Conservation (phyloP, 2,329 filamentous ascomycete genomes). For the Trematosphaeria pertusa region DNA sequence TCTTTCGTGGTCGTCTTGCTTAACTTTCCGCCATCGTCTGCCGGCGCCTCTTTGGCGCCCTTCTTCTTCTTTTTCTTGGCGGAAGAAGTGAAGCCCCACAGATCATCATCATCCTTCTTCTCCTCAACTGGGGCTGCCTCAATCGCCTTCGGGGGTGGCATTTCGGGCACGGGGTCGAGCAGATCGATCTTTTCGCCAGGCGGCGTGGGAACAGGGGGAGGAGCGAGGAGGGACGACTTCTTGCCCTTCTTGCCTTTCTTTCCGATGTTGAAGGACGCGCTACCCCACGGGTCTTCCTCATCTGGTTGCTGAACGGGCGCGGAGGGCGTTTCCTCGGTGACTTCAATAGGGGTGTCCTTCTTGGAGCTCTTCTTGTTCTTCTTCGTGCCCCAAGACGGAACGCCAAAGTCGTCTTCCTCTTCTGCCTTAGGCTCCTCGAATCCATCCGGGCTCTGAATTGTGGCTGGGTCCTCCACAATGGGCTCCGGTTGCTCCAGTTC, state of each 20-base stretch:
- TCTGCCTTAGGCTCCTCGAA: slow-evolving; percentile 59
- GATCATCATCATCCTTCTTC: slow-evolving; percentile 52
- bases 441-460: slow-evolving; percentile 53
- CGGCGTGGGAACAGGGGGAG: slow-evolving; percentile 56
- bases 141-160: slow-evolving; percentile 62
- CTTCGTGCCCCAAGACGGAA: slow-evolving; percentile 63
- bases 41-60: slow-evolving; percentile 31
- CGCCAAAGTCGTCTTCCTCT: slow-evolving; percentile 62
- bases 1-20: slow-evolving; percentile 37
- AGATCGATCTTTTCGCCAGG: slow-evolving; percentile 56
- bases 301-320: slow-evolving; percentile 54
- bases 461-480: slow-evolving; percentile 33
- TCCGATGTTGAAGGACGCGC: slow-evolving; percentile 48
- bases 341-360: slow-evolving; percentile 49
- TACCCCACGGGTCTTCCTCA: slow-evolving; percentile 48
- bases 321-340: slow-evolving; percentile 48
- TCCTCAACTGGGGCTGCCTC: slow-evolving; percentile 46
- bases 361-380: slow-evolving; percentile 44
- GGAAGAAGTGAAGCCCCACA: slow-evolving; percentile 30
- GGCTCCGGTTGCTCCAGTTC: slow-evolving; percentile 39
- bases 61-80: slow-evolving; percentile 46
- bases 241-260: slow-evolving; percentile 65
- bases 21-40: slow-evolving; percentile 35
- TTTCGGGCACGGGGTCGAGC: slow-evolving; percentile 27
- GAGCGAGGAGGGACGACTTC: slow-evolving; percentile 58